These are phyloP conservation scores for Debaryomyces prosopidis DNA, from an alignment of 805 yeast genomes.

Conservation along the genomic window DNA sequence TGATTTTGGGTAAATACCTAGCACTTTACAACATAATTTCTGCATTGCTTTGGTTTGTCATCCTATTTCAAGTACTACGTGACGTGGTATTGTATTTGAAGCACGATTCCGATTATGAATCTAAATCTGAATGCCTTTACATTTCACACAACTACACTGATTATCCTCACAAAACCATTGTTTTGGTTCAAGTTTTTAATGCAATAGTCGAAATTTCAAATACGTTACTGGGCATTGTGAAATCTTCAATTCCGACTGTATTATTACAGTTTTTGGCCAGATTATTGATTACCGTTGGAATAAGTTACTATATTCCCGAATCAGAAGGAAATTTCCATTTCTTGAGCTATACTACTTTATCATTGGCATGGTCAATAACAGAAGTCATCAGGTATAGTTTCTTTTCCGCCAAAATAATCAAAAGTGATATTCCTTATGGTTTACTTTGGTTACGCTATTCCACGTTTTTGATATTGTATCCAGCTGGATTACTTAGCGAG, in stretches of 20 bases:
- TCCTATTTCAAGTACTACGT: slow-evolving; percentile 11
- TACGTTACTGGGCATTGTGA: slow-evolving; percentile 25
- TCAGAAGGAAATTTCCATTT: slow-evolving; percentile 27
- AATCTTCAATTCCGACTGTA: slow-evolving; percentile 25
- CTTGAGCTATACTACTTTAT: slow-evolving; percentile 18
- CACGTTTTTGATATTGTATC: slow-evolving; percentile 29
- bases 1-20: slow-evolving; percentile 3
- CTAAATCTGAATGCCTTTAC: slow-evolving; percentile 8
- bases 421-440: slow-evolving; percentile 13
- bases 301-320: slow-evolving; percentile 25
- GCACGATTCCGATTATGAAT: slow-evolving; percentile 1
- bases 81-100: slow-evolving; percentile 10
- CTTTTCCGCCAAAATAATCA: slow-evolving; percentile 20
- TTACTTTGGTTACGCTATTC: slow-evolving; percentile 30
- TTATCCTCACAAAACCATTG: slow-evolving; percentile 30
- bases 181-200: slow-evolving; percentile 24
- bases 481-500: slow-evolving; percentile 29
- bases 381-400: slow-evolving; percentile 31
- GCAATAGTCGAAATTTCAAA: slow-evolving; percentile 25
- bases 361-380: slow-evolving; percentile 29
- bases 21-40: slow-evolving; percentile 18
- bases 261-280: slow-evolving; percentile 31
- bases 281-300: slow-evolving; percentile 26
- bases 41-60: slow-evolving; percentile 16
- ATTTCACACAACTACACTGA: slow-evolving; percentile 8